Evolutionary conservation across 2,329 filamentous ascomycete genomes (phyloP).

Genomic region (Fusarium papillatum): DNA sequence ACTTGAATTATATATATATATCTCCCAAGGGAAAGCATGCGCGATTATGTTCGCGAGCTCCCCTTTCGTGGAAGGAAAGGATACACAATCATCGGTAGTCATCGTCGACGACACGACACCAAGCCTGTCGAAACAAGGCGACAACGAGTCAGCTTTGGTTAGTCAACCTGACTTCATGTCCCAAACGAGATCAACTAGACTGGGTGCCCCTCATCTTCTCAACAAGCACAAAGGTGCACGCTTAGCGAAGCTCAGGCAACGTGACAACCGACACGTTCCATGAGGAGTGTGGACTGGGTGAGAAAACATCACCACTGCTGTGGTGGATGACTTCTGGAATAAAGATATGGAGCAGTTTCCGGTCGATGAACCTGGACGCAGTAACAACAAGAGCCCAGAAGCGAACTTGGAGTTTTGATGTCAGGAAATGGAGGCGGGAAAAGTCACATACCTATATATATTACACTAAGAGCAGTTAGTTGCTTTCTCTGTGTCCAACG

Average conservation of each 20-base stretch:
- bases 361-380: background rate
- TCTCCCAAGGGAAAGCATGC: background rate
- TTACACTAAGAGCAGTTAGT: background rate
- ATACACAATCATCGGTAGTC: background rate
- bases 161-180: background rate
- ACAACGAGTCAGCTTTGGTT: background rate
- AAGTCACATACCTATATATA: background rate
- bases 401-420: background rate
- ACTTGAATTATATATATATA: background rate
- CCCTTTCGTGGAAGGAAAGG: background rate
- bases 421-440: background rate
- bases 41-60: background rate
- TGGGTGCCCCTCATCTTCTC: background rate
- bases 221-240: background rate
- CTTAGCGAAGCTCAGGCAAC: background rate
- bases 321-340: background rate
- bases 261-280: background rate
- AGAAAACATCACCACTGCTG: background rate
- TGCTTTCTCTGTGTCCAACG: background rate
- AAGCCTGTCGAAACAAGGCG: no score
- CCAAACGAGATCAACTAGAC: background rate
- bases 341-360: background rate
- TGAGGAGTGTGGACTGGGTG: background rate
- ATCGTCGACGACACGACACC: background rate
- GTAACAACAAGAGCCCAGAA: background rate